These are phyloP conservation scores for Phlebiopsis flavidoalba DNA, from an alignment of 768 basidiomycete species.

Conservation along the genomic window DNA sequence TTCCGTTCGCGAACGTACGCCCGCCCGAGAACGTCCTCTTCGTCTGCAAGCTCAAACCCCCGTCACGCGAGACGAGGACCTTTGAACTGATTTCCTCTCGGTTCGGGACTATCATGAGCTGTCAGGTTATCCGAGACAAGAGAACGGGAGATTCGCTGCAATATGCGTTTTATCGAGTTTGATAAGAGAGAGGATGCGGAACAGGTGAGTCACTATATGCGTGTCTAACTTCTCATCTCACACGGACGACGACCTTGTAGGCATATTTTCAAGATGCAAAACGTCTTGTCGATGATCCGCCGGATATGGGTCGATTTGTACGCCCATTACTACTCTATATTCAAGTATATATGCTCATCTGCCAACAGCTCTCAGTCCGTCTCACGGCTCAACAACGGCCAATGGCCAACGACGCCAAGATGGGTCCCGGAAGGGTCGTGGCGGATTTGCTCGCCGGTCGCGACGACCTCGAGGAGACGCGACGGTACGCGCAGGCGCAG, in stretches of 20 bases:
- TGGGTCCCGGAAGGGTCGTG: constrained; percentile 32
- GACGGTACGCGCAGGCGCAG: constrained; percentile 54
- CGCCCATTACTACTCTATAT: constrained; percentile 27
- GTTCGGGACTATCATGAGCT: constrained; percentile 94
- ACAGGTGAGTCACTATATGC: constrained; percentile 49
- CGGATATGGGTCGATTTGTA: constrained; percentile 99
- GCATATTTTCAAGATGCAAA: constrained; percentile 99
- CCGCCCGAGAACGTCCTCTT: constrained; percentile 98
- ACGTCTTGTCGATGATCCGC: constrained; percentile 96
- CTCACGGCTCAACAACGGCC: constrained; percentile 65
- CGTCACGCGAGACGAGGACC: constrained; percentile 86
- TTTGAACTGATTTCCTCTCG: constrained; percentile 95
- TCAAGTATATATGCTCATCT: constrained; percentile 13
- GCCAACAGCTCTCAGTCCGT: constrained; percentile 83
- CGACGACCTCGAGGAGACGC: constrained; percentile 68
- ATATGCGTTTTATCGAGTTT: constrained; percentile 98
- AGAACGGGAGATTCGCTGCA: constrained; percentile 94
- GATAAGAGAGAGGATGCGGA: constrained; percentile 92
- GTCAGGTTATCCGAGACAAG: constrained; percentile 96
- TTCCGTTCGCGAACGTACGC: constrained; percentile 96
- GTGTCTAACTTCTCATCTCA: not conserved
- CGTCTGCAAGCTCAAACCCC: constrained; percentile 97
- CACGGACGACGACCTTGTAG: constrained; percentile 32
- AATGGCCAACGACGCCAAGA: constrained; percentile 75
- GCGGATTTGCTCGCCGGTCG: constrained; percentile 66